A percentile compares a stretch with the other conserved stretches of the same genome.
Conservation (phyloP, 1,139 yeast species). For the Candida tunisiensis region DNA sequence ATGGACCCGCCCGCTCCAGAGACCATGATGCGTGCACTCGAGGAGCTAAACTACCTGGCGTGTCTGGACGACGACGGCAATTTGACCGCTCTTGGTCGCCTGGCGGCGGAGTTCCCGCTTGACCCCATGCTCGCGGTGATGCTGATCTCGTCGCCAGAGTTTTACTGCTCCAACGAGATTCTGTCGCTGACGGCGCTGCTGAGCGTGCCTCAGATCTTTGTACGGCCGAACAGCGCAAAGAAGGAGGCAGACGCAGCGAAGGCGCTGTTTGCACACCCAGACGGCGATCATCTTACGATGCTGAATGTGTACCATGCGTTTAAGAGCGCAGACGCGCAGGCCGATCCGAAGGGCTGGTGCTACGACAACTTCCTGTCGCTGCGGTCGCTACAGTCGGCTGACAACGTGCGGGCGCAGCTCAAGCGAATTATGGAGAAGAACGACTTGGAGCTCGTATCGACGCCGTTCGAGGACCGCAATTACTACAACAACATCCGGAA, state of each 20-base stretch:
- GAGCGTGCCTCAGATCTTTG: conserved; percentile 87
- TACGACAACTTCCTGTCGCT: conserved; percentile 74
- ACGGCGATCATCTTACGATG: conserved; percentile 88
- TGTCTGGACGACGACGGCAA: conserved; percentile 91
- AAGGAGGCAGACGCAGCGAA: conserved; percentile 90
- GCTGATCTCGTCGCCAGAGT: conserved; percentile 76
- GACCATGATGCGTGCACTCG: conserved; percentile 98
- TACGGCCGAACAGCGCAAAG: conserved; percentile 78
- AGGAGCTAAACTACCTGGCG: conserved; percentile 77
- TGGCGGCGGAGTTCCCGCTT: conserved; percentile 85
- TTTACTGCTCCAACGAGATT: conserved; percentile 76
- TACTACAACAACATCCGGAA: conserved; percentile 60
- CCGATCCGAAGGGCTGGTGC: conserved; percentile 58
- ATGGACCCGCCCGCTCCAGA: conserved; percentile 99
- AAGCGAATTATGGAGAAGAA: conserved; percentile 68
- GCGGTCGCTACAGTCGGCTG: conserved; percentile 71
- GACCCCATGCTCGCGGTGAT: conserved; percentile 93
- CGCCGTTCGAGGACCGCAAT: conserved; percentile 48
- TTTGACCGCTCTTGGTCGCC: conserved; percentile 72
- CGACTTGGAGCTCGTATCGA: conserved; percentile 56
- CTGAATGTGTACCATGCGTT: conserved; percentile 81
- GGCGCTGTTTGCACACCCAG: conserved; percentile 76
- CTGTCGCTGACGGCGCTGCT: conserved; percentile 79
- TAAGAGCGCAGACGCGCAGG: conserved; percentile 30
- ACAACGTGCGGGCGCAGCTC: conserved; percentile 72